Conservation (phyloP, 352 stramenopile genomes). For the Globisporangium recalcitrans region DNA sequence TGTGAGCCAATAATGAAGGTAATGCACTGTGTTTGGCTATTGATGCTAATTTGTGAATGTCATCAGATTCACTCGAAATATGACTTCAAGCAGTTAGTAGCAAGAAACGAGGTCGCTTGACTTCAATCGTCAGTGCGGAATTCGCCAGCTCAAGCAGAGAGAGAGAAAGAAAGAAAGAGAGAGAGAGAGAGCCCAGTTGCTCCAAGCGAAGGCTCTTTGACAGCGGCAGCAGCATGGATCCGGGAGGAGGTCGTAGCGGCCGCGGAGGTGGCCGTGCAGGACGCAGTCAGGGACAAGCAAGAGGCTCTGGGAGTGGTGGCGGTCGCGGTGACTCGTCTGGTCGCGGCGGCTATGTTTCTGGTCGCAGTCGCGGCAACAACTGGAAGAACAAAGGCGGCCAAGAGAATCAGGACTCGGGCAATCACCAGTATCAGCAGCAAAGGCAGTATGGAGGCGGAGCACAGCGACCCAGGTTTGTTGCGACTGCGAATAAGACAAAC, state of each 20-base stretch:
- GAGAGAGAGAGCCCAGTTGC: too few relatives aligned
- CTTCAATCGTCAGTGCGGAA: slow-evolving; percentile 5
- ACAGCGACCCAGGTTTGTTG: neutral
- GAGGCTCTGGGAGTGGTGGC: neutral
- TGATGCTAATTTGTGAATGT: too few relatives aligned
- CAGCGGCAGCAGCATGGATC: neutral
- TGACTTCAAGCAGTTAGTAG: too few relatives aligned
- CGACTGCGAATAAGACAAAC: slow-evolving; percentile 4
- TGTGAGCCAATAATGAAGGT: too few relatives aligned
- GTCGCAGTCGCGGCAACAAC: neutral
- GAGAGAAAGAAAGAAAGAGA: too few relatives aligned
- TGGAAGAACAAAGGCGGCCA: slow-evolving; percentile 5
- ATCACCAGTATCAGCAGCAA: neutral
- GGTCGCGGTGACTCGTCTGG: neutral
- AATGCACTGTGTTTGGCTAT: too few relatives aligned
- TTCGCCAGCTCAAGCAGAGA: neutral
- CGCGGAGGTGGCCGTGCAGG: neutral
- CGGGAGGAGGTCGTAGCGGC: neutral
- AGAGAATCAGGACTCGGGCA: slow-evolving; percentile 1
- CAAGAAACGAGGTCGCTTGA: too few relatives aligned
- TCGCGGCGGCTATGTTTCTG: neutral
- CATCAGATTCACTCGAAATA: too few relatives aligned
- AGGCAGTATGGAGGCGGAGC: neutral
- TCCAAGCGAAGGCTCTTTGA: neutral
- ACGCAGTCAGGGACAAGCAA: neutral